These are phyloP conservation scores for Begonia fuchsioides DNA, from an alignment of 306 rosid genomes.

Conservation along the genomic window DNA sequence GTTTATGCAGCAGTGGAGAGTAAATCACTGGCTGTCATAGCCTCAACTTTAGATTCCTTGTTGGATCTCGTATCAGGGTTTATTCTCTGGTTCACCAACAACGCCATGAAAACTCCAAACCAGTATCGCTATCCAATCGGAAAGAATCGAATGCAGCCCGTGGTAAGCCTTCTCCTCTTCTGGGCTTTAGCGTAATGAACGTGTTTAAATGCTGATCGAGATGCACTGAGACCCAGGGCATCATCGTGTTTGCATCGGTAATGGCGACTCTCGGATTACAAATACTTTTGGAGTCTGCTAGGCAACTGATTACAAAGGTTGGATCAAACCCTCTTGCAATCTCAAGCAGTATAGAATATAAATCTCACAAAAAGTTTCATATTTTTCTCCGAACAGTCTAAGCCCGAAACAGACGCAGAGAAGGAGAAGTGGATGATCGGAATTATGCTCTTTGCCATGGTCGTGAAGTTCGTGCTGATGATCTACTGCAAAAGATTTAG, in stretches of 20 bases:
- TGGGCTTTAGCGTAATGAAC: no score
- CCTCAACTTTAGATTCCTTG: conserved; percentile 87
- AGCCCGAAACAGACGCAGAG: conserved; percentile 46
- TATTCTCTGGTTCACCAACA: conserved; percentile 71
- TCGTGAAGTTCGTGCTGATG: conserved; percentile 46
- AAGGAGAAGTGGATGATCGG: conserved; percentile 86
- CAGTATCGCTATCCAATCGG: conserved; percentile 64
- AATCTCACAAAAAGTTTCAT: background rate
- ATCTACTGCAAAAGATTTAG: conserved; percentile 64
- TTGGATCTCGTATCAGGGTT: conserved; percentile 89
- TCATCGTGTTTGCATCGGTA: conserved; percentile 78
- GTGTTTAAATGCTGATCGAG: no score
- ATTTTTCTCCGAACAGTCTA: conserved; percentile 25
- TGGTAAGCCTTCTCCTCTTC: conserved; percentile 25
- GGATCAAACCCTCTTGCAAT: background rate
- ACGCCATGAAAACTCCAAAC: conserved; percentile 79
- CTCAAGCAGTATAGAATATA: background rate
- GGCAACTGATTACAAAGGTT: conserved; percentile 56
- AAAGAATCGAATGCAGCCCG: conserved; percentile 88
- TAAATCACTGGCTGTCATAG: conserved; percentile 91
- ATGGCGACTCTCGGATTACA: conserved; percentile 95
- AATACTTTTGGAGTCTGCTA: conserved; percentile 63
- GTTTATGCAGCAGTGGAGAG: conserved; percentile 68
- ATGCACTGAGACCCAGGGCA: conserved; percentile 32
- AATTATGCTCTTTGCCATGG: conserved; percentile 59